Conservation (phyloP, 202 grass and related monocot genomes). For the Elaeis oleifera region DNA sequence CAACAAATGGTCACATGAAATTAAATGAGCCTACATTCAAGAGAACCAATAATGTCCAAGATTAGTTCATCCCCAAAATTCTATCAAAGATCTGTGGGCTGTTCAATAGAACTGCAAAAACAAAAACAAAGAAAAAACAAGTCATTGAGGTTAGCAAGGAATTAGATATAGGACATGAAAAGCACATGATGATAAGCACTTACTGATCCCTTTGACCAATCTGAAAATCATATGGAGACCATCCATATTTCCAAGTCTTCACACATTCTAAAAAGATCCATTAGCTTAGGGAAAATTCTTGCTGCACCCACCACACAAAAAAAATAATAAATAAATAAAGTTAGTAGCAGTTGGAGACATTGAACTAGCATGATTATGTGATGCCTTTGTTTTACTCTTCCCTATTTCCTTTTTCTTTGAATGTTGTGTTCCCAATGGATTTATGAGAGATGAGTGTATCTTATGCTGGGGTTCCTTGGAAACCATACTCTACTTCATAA, state of each 20-base stretch:
- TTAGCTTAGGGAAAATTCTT: conserved; percentile 16
- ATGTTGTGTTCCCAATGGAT: no score
- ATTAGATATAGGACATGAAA: background rate
- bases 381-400: no score
- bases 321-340: background rate
- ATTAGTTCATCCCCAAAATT: conserved; percentile 11
- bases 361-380: no score
- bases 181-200: background rate
- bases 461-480: no score
- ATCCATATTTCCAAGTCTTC: conserved; percentile 16
- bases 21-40: conserved; percentile 19
- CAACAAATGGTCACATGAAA: no score
- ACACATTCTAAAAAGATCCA: conserved; percentile 13
- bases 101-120: conserved; percentile 8
- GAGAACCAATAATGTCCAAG: conserved; percentile 19
- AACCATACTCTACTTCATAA: no score
- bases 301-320: background rate
- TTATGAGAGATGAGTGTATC: no score
- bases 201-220: conserved; percentile 9
- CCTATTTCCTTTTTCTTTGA: no score
- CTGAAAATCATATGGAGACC: conserved; percentile 8
- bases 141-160: background rate
- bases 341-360: background rate
- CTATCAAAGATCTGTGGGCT: conserved; percentile 5
- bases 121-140: background rate